Evolutionary conservation across 768 basidiomycete species (phyloP), one percentile per base, ranked within the genome.

Genomic region (Hysterangium stoloniferum): DNA sequence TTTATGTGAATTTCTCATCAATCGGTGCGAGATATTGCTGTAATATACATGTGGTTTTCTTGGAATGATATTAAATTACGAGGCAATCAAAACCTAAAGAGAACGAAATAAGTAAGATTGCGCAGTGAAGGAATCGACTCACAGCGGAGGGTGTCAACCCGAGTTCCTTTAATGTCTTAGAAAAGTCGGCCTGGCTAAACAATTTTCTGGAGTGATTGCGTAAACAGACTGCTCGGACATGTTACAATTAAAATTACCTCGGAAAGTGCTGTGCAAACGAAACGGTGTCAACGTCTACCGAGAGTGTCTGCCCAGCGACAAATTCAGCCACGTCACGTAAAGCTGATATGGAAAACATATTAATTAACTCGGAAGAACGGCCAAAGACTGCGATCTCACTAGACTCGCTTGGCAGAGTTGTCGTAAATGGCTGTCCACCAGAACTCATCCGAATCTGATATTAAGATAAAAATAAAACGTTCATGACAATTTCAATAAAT

Each of bases 91-190:
- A 28, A 52, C 40, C 49, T 43, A 29, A 13, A n/a, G 17, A 4
- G 11, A 48, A 11, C 17, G 19, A 44, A 19, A 41, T 28, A 8
- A 29, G 7, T 6, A 4, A 13, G 42, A 29, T 44, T 44, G n/a
- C 17, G n/a, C 15, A 25, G 22, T 13, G 17, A 32, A 54, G 25
- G 32, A 22, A 17, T 25, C 15, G 22, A 68, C 77, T 49, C 64
- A 92, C 92, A 45, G 93, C 92, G 48, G 90, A 93, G 1, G 93
- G 93, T 17, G 91, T 93, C 54, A 97, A 69, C 4, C 90, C 93
- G 25, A 95, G 76, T 50, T 91, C 87, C 52, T 79, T 79, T 57
- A 97, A 64, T 19, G 83, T 82, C 64, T 82, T 84, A n/a, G 75
- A 74, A 61, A 92, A 86, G 59, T 97, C 93, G 5, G 72, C 67